Conservation (phyloP, 2,329 filamentous ascomycete genomes). For the Tolypocladium paradoxum region DNA sequence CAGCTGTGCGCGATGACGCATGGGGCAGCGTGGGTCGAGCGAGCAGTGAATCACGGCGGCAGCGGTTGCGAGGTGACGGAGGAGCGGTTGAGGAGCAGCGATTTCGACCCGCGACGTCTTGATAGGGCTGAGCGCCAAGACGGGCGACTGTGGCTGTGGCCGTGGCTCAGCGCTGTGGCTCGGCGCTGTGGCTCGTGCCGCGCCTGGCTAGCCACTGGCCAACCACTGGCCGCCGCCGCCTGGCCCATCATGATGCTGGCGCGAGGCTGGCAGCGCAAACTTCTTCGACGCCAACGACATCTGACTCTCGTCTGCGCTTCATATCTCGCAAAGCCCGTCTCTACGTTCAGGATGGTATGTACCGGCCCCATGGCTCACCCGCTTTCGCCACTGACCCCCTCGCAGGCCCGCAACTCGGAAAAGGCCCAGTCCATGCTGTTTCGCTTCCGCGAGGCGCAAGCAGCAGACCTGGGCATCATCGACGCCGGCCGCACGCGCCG, state of each 20-base stretch:
- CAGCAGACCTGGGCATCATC: slow-evolving; percentile 90
- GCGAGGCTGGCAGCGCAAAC: slow-evolving; percentile 1
- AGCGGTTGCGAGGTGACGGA: not conserved
- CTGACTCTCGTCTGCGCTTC: not conserved
- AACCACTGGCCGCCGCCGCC: not conserved
- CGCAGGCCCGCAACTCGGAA: slow-evolving; percentile 86
- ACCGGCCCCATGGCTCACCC: accelerated
- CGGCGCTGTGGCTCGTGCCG: not conserved
- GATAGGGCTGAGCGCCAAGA: not conserved
- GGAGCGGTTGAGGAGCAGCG: not conserved
- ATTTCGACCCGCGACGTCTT: too few species aligned
- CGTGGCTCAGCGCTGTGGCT: too few species aligned
- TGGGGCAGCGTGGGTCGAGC: not conserved
- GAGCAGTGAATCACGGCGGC: not conserved
- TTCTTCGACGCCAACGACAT: not conserved
- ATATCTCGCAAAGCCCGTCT: not conserved
- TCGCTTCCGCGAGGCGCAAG: slow-evolving; percentile 96
- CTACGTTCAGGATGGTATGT: not conserved
- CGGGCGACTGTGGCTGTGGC: not conserved
- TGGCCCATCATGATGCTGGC: not conserved
- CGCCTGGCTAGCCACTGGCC: not conserved
- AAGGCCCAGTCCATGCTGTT: slow-evolving; percentile 99
- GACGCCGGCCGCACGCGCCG: slow-evolving; percentile 83
- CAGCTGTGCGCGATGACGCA: not conserved
- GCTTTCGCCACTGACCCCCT: not conserved